Evolutionary conservation across 1,284 basidiomycete genomes (phyloP), one percentile per base, ranked within the genome.

Genomic region (Ustilago hordei): DNA sequence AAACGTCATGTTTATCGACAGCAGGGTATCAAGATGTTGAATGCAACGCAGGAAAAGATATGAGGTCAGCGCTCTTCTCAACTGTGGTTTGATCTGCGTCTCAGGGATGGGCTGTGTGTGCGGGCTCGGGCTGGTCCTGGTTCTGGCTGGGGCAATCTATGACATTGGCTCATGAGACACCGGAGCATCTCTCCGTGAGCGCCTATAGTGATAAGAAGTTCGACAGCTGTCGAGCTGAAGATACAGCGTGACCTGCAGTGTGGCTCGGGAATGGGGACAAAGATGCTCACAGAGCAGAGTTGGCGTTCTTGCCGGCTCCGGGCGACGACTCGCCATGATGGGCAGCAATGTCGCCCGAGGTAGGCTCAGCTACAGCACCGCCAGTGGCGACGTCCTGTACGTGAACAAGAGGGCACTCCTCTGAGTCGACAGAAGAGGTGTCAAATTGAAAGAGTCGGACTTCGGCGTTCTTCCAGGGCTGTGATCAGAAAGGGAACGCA

Each of bases 251-350:
- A 11, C 32, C 12, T 4, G n/a, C 12, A 36, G n/a, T 19, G 34
- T 13, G 56, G 23, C 36, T 35, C 13, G 17, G 54, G 38, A 50
- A 8, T 13, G 43, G 28, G n/a, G 41, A 12, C 23, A 32, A 28
- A 53, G 75, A 78, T 70, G 70, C 75, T 74, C 67, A 78, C 77
- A 70, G 69, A 72, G 76, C 72, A 68, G 72, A 64, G 58, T 63
- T 72, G 52, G 62, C 61, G 38, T 67, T 57, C 39, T 61, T 61
- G 58, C 56, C 66, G 1, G 98, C 93, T 55, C 98, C 90, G 15
- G 68, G 52, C 38, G 64, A 54, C 31, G 64, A 23, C 19, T 71
- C 60, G 47, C 64, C 69, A 12, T 61, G 43, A 31, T 70, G 34
- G 35, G 63, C 59, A 31, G 60, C 79, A 53, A 80, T 77, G 39